Evolutionary conservation across 2,329 filamentous ascomycete genomes (phyloP).

Genomic region (Geoglossum cookeanum): DNA sequence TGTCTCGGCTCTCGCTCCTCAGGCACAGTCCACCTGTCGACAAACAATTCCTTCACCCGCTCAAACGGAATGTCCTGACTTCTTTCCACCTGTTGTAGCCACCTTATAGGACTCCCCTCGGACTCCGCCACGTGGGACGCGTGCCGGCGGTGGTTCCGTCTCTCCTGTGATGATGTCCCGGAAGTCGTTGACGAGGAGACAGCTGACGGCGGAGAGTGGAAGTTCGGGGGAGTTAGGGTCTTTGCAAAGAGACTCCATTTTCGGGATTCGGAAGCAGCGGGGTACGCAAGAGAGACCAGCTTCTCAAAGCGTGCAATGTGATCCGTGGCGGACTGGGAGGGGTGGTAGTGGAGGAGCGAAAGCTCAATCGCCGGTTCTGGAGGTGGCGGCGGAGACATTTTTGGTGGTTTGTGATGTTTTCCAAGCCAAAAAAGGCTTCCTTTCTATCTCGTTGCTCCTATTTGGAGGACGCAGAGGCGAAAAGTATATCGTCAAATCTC

Average conservation of each 20-base stretch:
- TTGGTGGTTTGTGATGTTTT: neutral
- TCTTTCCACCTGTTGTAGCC: neutral
- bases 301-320: slow-evolving; percentile 1
- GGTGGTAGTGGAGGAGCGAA: neutral
- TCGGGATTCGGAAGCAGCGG: neutral
- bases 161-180: neutral
- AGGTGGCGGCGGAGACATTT: neutral
- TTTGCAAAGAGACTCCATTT: neutral
- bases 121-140: neutral
- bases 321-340: neutral
- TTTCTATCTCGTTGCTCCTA: neutral
- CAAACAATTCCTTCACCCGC: neutral
- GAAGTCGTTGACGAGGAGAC: neutral
- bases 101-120: neutral
- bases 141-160: neutral
- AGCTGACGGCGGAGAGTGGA: neutral
- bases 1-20: neutral
- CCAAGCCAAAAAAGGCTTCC: neutral
- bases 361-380: neutral
- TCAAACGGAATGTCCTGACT: slow-evolving; percentile 1
- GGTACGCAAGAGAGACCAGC: slow-evolving; percentile 1
- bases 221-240: neutral
- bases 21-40: neutral
- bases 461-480: too few relatives aligned
- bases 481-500: neutral